phyloP scores from a whole-genome alignment of 2,329 filamentous ascomycete species.

The Alternaria infectoria region DNA sequence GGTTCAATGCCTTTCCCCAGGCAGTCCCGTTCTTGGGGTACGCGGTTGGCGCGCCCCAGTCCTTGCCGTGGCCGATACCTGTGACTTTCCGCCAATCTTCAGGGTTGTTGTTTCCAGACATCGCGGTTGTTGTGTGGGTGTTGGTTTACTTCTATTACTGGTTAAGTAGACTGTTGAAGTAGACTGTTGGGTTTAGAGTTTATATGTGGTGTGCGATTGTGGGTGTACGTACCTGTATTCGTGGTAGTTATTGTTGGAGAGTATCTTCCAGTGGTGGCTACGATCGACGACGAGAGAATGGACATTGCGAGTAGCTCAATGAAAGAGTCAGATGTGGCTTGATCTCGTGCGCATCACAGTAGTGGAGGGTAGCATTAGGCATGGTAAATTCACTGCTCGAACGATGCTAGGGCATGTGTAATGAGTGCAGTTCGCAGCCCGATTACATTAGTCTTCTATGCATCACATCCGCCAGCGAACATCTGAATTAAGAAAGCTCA shows the following conservation, averaged over 20 bases:
- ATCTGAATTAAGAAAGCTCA: neutral
- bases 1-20: neutral
- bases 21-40: neutral
- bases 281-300: neutral
- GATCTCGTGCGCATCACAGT: neutral
- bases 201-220: neutral
- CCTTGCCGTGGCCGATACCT: conserved; percentile 8
- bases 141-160: neutral
- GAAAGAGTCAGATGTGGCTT: neutral
- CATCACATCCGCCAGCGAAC: neutral
- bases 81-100: conserved; percentile 4
- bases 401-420: neutral
- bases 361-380: neutral
- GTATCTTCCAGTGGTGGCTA: neutral
- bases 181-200: neutral
- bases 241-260: neutral
- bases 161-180: neutral
- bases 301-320: neutral
- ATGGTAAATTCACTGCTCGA: neutral
- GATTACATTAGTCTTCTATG: neutral
- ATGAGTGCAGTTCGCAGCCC: neutral
- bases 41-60: conserved; percentile 3
- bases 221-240: neutral
- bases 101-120: neutral
- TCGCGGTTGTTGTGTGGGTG: neutral